A percentile compares a stretch with the other conserved stretches of the same genome.
phyloP scores from a whole-genome alignment of 2,329 filamentous ascomycete species.

The Fusarium graminum region DNA sequence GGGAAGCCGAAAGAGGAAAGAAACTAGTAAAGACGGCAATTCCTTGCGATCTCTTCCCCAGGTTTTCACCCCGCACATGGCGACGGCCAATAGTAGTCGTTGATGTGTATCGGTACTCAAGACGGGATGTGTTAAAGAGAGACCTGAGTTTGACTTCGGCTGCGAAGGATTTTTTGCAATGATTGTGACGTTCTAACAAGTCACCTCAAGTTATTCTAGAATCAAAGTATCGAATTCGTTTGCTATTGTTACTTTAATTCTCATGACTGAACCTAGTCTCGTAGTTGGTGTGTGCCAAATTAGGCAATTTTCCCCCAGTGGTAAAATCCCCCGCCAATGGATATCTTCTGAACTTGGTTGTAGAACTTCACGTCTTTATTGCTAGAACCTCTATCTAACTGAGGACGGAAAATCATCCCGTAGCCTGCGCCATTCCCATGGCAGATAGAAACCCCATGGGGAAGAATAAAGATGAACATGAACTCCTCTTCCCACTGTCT shows the following conservation, averaged over 20 bases:
- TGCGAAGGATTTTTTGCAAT: no score
- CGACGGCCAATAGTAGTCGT: no score
- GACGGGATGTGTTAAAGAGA: no score
- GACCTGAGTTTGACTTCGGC: not conserved
- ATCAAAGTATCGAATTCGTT: not conserved
- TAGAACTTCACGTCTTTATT: not conserved
- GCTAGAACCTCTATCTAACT: not conserved
- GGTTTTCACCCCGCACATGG: conserved; percentile 31
- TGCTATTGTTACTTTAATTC: not conserved
- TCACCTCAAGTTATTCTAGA: not conserved
- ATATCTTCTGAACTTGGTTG: not conserved
- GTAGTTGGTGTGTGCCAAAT: conserved; percentile 1
- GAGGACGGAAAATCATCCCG: not conserved
- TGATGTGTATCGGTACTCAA: no score
- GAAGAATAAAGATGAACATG: conserved; percentile 25
- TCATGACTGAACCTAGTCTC: not conserved
- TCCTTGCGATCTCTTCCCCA: conserved; percentile 20
- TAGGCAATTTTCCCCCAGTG: conserved; percentile 24
- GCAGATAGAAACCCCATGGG: conserved; percentile 2
- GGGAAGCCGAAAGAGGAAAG: conserved; percentile 8
- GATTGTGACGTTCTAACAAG: not conserved
- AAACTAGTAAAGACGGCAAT: conserved; percentile 1
- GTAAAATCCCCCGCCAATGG: conserved; percentile 12
- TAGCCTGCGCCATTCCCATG: not conserved
- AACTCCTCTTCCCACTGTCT: conserved; percentile 5